phyloP scores from a whole-genome alignment of 2,329 filamentous ascomycete genomes.

The Orbilia brochopaga region DNA sequence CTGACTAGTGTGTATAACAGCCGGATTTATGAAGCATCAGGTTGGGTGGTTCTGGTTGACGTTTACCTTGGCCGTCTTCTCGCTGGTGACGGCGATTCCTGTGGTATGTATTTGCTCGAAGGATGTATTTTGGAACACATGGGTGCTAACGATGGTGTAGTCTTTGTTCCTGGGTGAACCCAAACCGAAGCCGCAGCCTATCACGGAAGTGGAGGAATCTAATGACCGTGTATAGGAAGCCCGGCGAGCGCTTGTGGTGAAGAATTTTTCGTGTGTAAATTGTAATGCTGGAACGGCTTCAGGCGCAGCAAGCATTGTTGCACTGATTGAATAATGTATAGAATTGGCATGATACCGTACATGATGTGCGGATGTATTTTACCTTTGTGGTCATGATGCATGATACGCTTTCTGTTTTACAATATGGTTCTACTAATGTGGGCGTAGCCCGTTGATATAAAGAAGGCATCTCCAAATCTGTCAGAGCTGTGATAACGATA shows the following conservation, averaged over 20 bases:
- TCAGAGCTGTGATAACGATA: too few relatives aligned
- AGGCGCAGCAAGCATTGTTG: not conserved
- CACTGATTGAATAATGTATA: not conserved
- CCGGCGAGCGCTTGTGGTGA: not conserved
- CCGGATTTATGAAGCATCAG: slow-evolving; percentile 42
- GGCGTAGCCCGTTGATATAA: too few relatives aligned
- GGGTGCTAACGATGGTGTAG: slow-evolving; percentile 14
- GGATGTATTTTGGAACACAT: not conserved
- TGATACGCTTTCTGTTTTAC: too few relatives aligned
- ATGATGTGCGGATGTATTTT: not conserved
- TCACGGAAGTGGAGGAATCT: slow-evolving; percentile 19
- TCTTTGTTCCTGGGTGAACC: slow-evolving; percentile 26
- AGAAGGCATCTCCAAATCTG: too few relatives aligned
- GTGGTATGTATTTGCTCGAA: slow-evolving; percentile 19
- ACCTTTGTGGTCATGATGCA: not conserved
- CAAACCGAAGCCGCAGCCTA: slow-evolving; percentile 21
- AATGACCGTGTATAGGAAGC: slow-evolving; percentile 4
- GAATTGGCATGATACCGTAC: not conserved
- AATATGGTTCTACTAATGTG: too few relatives aligned
- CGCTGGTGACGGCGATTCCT: slow-evolving; percentile 22
- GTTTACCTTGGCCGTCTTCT: slow-evolving; percentile 33
- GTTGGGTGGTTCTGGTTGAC: slow-evolving; percentile 41
- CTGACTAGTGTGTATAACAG: slow-evolving; percentile 20
- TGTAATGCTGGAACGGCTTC: too few relatives aligned
- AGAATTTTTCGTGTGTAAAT: not conserved